Base-by-base conservation (phyloP, 1,284 basidiomycete species). In the Ustilago shanxiensis region DNA sequence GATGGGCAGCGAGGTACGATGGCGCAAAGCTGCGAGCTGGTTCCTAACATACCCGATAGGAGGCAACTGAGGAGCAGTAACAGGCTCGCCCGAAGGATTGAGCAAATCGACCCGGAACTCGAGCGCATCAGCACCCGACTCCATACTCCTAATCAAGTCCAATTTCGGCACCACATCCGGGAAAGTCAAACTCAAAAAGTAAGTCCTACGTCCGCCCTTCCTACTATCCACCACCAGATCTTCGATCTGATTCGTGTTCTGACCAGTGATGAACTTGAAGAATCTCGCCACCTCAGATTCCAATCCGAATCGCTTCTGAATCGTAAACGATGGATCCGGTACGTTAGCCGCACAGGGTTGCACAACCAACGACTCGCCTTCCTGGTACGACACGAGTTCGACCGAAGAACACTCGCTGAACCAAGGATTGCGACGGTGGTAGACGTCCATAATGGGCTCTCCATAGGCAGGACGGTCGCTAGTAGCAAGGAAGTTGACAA, bases 71-170 rank as follows among this genome's bases (percentile, higher is more conserved):
- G 90, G 88, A 51, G 51, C 11, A 9, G 62, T 63, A 11, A 78
- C 72, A 0, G 87, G 79, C 14, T 88, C 83, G 20, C 88, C 88
- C 0, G 87, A 72, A 5, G 91, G 88, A 35, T 90, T 91, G 26
- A 99, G 89, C 13, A 99, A 89, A 86, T 99, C 96, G 7, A 95
- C 95, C 3, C 96, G 92, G 29, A 99, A 87, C 87, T 99, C 96
- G 66, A 99, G 88, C 0, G 95, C 96, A 83, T 99, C 95, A 1
- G 91, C 92, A 3, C 97, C 96, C n/a, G 90, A 88, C 0, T 90
- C 91, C 69, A 98, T 87, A 60, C 92, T 90, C 11, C 92, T 90
- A 58, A 98, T 89, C 45, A 91, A 87, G 13, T 89, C 87, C 39
- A 96, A 88, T 0, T 92, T 92, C 4, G 90, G 90, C 0, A 89